A percentile compares a stretch with the other conserved stretches of the same genome.
Conservation (phyloP, 495 filamentous ascomycete genomes). For the Xylaria sp. region DNA sequence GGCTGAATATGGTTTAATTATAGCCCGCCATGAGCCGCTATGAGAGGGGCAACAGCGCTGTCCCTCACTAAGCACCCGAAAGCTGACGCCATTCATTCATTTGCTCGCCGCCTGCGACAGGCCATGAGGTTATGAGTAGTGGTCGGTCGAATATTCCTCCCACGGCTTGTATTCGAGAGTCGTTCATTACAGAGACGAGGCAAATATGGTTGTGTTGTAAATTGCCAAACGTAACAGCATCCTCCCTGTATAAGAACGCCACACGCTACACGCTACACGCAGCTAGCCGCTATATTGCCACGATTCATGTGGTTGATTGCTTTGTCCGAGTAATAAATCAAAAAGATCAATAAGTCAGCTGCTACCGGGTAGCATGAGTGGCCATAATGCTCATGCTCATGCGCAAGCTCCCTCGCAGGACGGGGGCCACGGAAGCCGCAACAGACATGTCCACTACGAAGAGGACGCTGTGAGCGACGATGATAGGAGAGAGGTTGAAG, state of each 20-base stretch:
- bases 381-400: constrained; percentile 44
- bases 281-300: not conserved
- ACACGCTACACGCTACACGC: too few species aligned
- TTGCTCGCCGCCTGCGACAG: not conserved
- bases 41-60: constrained; percentile 18
- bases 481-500: constrained; percentile 51
- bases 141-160: not conserved
- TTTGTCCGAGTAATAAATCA: not conserved
- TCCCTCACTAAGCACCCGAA: constrained; percentile 20
- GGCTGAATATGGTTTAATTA: not conserved
- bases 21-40: not conserved
- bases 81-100: constrained; percentile 26
- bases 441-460: constrained; percentile 35
- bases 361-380: constrained; percentile 58
- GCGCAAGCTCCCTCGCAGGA: constrained; percentile 30
- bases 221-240: not conserved
- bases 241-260: not conserved
- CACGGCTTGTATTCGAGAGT: constrained; percentile 1
- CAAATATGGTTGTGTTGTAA: not conserved
- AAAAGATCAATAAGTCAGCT: not conserved
- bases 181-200: too few species aligned
- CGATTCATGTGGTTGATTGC: too few species aligned
- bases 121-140: not conserved
- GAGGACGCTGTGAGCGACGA: constrained; percentile 48
- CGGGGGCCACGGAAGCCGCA: constrained; percentile 39